Evolutionary conservation across 305 asterid species (phyloP).

Genomic region (Fraxinus baroniana): DNA sequence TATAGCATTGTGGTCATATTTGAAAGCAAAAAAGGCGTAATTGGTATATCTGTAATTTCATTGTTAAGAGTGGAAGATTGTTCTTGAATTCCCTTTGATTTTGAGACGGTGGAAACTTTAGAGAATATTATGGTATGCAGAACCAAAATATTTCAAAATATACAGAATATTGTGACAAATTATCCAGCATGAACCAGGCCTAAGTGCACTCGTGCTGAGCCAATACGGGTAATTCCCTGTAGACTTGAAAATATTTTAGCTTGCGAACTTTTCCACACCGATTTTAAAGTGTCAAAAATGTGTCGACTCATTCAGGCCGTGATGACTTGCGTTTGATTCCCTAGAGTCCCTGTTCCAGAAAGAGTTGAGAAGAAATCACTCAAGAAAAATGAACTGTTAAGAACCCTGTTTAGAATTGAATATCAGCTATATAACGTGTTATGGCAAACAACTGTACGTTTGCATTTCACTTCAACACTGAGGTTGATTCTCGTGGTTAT

Average conservation of each 20-base stretch:
- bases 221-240: not conserved
- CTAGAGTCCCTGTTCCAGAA: not conserved
- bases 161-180: not conserved
- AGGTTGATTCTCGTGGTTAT: not conserved
- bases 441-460: not conserved
- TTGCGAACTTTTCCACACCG: not conserved
- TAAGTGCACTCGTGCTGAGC: not conserved
- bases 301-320: not conserved
- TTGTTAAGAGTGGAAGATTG: not conserved
- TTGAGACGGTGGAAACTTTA: constrained; percentile 15
- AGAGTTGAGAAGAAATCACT: not conserved
- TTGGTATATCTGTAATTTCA: not conserved
- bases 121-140: constrained; percentile 1
- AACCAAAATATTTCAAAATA: not conserved
- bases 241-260: not conserved
- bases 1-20: not conserved
- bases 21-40: constrained; percentile 4
- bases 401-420: not conserved
- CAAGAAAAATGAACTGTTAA: not conserved
- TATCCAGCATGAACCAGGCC: not conserved
- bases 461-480: not conserved
- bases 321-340: not conserved
- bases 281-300: not conserved
- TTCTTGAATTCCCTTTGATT: constrained; percentile 3
- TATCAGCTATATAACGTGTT: not conserved